These are phyloP conservation scores for Pestalotiopsis sp. DNA, from an alignment of 2,329 filamentous ascomycete species.

Conservation along the genomic window DNA sequence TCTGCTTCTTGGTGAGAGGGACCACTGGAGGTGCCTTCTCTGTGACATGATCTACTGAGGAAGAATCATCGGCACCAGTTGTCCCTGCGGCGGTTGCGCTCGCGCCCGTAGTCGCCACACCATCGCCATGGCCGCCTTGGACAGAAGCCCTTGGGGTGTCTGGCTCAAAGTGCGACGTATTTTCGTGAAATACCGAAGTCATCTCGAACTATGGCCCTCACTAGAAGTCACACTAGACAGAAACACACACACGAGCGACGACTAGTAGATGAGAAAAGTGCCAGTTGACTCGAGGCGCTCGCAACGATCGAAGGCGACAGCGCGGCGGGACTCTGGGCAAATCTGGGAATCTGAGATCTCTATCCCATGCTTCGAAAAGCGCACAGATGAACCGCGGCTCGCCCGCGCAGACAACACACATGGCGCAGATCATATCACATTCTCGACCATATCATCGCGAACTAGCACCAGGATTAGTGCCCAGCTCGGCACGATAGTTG, in stretches of 20 bases:
- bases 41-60: conserved; percentile 29
- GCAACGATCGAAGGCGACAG: background rate
- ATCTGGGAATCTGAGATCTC: background rate
- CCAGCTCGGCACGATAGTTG: background rate
- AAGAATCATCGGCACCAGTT: conserved; percentile 23
- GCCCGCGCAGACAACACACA: background rate
- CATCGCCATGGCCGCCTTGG: conserved; percentile 21
- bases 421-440: conserved; percentile 2
- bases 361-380: background rate
- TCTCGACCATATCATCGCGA: background rate
- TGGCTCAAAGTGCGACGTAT: conserved; percentile 26
- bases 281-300: background rate
- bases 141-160: conserved; percentile 24
- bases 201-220: conserved; percentile 23
- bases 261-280: conserved; percentile 14
- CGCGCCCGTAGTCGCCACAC: background rate
- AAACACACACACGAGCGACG: conserved; percentile 18
- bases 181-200: conserved; percentile 29
- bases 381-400: background rate
- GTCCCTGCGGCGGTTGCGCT: conserved; percentile 14
- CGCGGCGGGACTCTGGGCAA: background rate
- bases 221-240: conserved; percentile 14
- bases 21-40: conserved; percentile 25
- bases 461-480: background rate
- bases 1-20: conserved; percentile 36